Evolutionary conservation across 176 grass and related monocot species (phyloP).

Genomic region (Areca catechu): DNA sequence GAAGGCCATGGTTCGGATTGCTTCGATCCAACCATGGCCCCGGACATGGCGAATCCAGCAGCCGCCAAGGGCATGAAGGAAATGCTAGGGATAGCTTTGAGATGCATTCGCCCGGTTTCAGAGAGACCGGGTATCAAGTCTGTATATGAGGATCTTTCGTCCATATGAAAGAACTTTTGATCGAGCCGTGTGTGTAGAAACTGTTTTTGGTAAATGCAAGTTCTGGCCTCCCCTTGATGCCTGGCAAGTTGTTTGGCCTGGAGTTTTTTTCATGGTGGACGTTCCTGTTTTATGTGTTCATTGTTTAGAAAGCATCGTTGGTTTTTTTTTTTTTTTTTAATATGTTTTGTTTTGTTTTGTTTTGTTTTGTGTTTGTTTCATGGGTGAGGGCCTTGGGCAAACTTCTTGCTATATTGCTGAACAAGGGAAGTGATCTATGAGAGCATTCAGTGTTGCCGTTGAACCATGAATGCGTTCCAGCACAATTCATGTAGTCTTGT

Average conservation of each 20-base stretch:
- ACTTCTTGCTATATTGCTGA: no score
- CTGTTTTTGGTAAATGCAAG: constrained; percentile 26
- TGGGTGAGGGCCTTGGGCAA: no score
- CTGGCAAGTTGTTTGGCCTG: background rate
- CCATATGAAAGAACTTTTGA: constrained; percentile 59
- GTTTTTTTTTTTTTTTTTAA: no score
- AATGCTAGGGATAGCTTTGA: constrained; percentile 75
- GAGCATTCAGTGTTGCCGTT: no score
- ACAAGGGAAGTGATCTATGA: no score
- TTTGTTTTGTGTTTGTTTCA: no score
- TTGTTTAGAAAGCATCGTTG: no score
- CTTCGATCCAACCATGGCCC: constrained; percentile 57
- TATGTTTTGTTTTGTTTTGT: no score
- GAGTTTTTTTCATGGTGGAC: no score
- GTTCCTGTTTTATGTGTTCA: no score
- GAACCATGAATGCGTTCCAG: no score
- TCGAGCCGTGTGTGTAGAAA: constrained; percentile 19
- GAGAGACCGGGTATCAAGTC: constrained; percentile 92
- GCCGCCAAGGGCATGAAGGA: constrained; percentile 80
- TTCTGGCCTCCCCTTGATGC: constrained; percentile 66
- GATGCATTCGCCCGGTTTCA: constrained; percentile 69
- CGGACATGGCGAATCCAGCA: constrained; percentile 42
- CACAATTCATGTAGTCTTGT: no score
- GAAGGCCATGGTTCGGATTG: constrained; percentile 67
- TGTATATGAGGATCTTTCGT: constrained; percentile 95